Conservation (phyloP, 441 rosid species). For the Erodium chrysanthum region DNA sequence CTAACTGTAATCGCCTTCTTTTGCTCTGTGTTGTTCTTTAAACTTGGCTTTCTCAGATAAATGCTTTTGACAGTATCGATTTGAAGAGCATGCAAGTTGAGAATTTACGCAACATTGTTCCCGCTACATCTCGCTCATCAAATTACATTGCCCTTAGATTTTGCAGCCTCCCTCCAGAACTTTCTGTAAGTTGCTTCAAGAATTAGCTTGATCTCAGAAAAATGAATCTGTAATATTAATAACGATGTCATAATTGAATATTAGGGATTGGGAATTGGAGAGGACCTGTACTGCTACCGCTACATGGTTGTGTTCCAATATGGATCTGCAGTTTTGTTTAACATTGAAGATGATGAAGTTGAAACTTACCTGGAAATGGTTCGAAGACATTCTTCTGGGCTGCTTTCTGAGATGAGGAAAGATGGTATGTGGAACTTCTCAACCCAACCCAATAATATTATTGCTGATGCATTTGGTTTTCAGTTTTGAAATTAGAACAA, state of each 20-base stretch:
- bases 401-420: constrained; percentile 66
- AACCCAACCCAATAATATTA: neutral
- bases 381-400: constrained; percentile 61
- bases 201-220: neutral
- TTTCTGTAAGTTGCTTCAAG: constrained; percentile 50
- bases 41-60: constrained; percentile 52
- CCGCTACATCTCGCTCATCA: constrained; percentile 76
- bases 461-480: neutral
- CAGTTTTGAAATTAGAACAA: neutral
- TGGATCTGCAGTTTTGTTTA: constrained; percentile 86
- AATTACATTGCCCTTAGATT: constrained; percentile 76
- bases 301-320: constrained; percentile 84
- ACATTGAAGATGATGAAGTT: constrained; percentile 59
- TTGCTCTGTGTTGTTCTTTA: constrained; percentile 22
- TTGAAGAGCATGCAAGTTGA: constrained; percentile 92
- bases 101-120: constrained; percentile 65
- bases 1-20: constrained; percentile 13
- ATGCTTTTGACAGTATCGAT: constrained; percentile 91
- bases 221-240: too few relatives aligned
- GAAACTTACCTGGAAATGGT: constrained; percentile 57
- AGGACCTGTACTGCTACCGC: constrained; percentile 34
- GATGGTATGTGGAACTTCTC: constrained; percentile 42
- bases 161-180: constrained; percentile 44
- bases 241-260: too few relatives aligned
- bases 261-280: constrained; percentile 42